Evolutionary conservation across 169 alveolate genomes (phyloP).

Genomic region (Perkinsus marinus): DNA sequence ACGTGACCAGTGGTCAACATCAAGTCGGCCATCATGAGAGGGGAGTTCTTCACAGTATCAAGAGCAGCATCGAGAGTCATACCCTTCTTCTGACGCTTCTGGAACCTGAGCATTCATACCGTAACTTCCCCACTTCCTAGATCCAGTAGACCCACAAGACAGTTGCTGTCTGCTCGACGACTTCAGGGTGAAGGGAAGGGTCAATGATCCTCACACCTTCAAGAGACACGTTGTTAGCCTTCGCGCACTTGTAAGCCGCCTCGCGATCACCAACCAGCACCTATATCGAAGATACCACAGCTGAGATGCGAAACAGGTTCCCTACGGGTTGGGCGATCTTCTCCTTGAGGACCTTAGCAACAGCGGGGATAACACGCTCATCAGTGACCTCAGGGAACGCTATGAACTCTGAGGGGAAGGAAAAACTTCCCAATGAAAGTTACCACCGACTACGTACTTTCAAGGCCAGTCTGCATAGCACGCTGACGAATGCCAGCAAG

Average conservation of each 20-base stretch:
- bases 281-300: neutral
- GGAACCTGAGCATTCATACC: neutral
- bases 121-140: neutral
- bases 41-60: neutral
- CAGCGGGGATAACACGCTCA: neutral
- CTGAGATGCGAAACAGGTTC: neutral
- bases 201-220: neutral
- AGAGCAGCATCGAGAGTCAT: neutral
- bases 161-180: neutral
- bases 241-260: neutral
- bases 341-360: neutral
- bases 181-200: neutral
- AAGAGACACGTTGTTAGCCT: neutral
- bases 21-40: neutral
- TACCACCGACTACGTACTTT: neutral
- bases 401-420: neutral
- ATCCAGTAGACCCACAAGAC: neutral
- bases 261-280: neutral
- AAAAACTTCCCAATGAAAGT: neutral
- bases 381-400: neutral
- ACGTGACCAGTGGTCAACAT: neutral
- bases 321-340: neutral
- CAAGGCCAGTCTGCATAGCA: neutral
- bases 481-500: neutral
- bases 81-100: neutral